Evolutionary conservation across 2,329 filamentous ascomycete genomes (phyloP).

Genomic region (Exophiala xenobiotica): DNA sequence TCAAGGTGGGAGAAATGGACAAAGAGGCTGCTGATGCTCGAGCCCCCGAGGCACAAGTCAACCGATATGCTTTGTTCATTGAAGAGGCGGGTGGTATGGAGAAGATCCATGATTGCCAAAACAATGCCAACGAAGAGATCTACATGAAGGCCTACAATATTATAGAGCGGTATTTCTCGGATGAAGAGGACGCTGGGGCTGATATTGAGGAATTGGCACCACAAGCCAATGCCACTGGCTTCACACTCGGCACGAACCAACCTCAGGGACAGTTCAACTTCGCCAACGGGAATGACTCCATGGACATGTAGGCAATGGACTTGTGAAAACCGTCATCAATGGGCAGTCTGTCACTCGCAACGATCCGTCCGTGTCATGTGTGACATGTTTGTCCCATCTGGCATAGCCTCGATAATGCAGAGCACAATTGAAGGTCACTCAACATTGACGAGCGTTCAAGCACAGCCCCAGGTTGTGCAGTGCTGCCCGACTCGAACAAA

Average conservation of each 20-base stretch:
- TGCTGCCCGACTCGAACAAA: no score
- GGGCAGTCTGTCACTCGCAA: background rate
- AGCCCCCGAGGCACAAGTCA: constrained; percentile 70
- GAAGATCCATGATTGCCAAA: constrained; percentile 99
- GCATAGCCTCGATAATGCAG: no score
- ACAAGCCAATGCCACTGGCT: constrained; percentile 71
- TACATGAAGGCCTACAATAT: constrained; percentile 99
- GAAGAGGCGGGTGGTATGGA: constrained; percentile 99
- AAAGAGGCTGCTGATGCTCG: constrained; percentile 79
- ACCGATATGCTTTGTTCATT: constrained; percentile 96
- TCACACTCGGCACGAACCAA: constrained; percentile 62
- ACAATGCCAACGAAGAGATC: constrained; percentile 99
- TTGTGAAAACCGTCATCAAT: background rate
- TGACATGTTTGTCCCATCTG: background rate
- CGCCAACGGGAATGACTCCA: constrained; percentile 68
- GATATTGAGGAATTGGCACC: constrained; percentile 81
- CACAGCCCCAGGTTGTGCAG: no score
- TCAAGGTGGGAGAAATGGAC: constrained; percentile 98
- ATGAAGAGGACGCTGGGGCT: constrained; percentile 78
- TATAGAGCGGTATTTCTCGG: constrained; percentile 99
- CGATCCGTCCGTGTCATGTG: background rate
- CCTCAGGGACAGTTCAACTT: constrained; percentile 92
- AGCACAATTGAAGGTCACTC: no score
- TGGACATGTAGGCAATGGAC: constrained; percentile 63
- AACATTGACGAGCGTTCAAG: no score